phyloP scores from a whole-genome alignment of 2,329 filamentous ascomycete genomes.

The Pseudogymnoascus sp. region DNA sequence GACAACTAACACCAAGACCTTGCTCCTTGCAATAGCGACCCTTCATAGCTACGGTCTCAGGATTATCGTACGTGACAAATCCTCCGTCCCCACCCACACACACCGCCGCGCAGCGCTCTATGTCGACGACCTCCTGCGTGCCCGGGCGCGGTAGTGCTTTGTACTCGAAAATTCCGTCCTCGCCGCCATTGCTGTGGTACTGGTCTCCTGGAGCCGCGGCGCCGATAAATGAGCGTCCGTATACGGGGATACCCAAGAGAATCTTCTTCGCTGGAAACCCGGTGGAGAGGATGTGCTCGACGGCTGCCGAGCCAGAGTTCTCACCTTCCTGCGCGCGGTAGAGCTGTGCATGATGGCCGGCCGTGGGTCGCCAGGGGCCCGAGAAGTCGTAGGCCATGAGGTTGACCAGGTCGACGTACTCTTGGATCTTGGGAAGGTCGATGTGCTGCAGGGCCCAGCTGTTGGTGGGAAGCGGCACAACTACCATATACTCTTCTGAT shows the following conservation, averaged over 20 bases:
- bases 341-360: conserved; percentile 70
- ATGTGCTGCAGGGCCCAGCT: conserved; percentile 60
- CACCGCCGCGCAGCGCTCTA: conserved; percentile 58
- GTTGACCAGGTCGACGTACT: conserved; percentile 67
- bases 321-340: conserved; percentile 53
- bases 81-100: conserved; percentile 67
- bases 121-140: conserved; percentile 60
- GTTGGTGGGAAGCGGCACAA: conserved; percentile 62
- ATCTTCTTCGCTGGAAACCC: conserved; percentile 65
- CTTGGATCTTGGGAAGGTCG: conserved; percentile 52
- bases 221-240: conserved; percentile 65
- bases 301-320: conserved; percentile 56
- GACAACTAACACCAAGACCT: conserved; percentile 48
- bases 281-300: conserved; percentile 55
- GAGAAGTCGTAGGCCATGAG: conserved; percentile 75
- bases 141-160: conserved; percentile 53
- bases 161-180: conserved; percentile 68
- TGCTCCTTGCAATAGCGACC: conserved; percentile 64
- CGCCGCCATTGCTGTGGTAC: conserved; percentile 46
- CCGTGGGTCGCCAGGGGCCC: conserved; percentile 58
- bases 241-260: conserved; percentile 65
- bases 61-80: conserved; percentile 73
- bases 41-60: conserved; percentile 67
- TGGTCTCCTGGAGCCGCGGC: conserved; percentile 56
- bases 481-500: conserved; percentile 58